Evolutionary conservation across 2,329 filamentous ascomycete species (phyloP), one percentile per base, ranked within the genome.

Genomic region (Fusarium nematophilum): DNA sequence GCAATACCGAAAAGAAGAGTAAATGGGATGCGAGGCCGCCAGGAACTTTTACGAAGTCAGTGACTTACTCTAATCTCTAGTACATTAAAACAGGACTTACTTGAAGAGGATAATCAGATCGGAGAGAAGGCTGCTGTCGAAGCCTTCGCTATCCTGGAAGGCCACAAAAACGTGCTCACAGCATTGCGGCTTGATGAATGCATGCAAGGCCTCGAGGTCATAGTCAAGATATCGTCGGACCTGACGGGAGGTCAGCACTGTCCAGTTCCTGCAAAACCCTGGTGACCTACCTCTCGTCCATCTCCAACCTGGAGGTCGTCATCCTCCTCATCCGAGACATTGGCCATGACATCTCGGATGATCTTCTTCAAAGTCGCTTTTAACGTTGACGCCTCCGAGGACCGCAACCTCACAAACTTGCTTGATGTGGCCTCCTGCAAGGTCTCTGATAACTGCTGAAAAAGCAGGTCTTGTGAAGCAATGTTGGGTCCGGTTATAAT

Each of bases 101-200:
- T 85, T 84, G 56, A 94, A 82, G 5, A 93, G 80, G 30, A 82
- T 80, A 38, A 94, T 83, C 29, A 92, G 70, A 53, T 94, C 90
- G 1, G 87, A 87, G 10, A 96, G 76, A n/a, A 95, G 75, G 25
- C 78, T 78, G 39, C 86, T 86, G 65, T 93, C 91, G 69, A 95
- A 93, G 1, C 89, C 91, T 74, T 95, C 92, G 59, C 90, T 92
- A 69, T 95, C 91, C 71, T 93, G 89, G 55, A 95, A 87, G 0
- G 89, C 86, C 42, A 96, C 79, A 45, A 92, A 83, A 9, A 94
- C 83, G 64, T 86, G 86, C 33, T 83, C 75, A 25, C 82, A 82
- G 18, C 75, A 72, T 30, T 83, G 81, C 8, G 80, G 76, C 54
- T 79, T 81, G 11, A 87, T 79, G 72, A 84, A 87, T 21, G 84